Conservation (phyloP, 176 grass and related monocot species). For the Triticum aestivum region IWGSC_CS_RefSeq_v2.1 NC_057800.1:112142497-112142996, state of each 20-base stretch:
- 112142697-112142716: slow-evolving; percentile 42
- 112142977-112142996: background rate
- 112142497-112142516: slow-evolving; percentile 3
- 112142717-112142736: background rate
- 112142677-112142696: slow-evolving; percentile 34
- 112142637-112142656: background rate
- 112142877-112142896: background rate
- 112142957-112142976: background rate
- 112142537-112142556: background rate
- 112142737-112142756: background rate
- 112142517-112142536: background rate
- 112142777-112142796: slow-evolving; percentile 7
- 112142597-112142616: slow-evolving; percentile 13
- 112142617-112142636: slow-evolving; percentile 27
- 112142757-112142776: background rate
- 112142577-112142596: slow-evolving; percentile 39
- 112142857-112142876: background rate
- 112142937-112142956: background rate
- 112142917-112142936: background rate
- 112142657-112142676: slow-evolving; percentile 37
- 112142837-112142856: background rate
- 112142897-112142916: background rate
- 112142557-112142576: background rate
- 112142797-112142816: background rate
- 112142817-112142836: slow-evolving; percentile 13